These are phyloP conservation scores for Calocera cornea DNA, from an alignment of 768 basidiomycete genomes.

Conservation along the genomic window DNA sequence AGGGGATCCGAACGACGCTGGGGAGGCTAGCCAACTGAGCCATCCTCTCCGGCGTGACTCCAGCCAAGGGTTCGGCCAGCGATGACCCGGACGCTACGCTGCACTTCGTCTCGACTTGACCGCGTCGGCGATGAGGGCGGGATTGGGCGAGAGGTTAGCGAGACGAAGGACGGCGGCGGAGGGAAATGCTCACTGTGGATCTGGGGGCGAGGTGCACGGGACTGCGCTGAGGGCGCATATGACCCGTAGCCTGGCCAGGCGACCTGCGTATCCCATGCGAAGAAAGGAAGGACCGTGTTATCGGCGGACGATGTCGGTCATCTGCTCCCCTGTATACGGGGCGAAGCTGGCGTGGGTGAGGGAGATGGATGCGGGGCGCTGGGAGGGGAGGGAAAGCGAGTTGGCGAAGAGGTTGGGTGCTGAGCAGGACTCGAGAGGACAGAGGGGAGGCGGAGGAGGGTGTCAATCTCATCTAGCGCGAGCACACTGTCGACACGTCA, in stretches of 20 bases:
- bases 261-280: too few species aligned
- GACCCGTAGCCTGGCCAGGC: neutral
- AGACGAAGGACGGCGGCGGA: neutral
- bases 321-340: conserved; percentile 60
- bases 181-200: neutral
- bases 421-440: conserved; percentile 42
- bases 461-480: conserved; percentile 78
- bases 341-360: conserved; percentile 33
- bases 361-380: conserved; percentile 20
- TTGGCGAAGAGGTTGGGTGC: conserved; percentile 57
- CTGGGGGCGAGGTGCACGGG: neutral
- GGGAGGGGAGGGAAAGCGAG: conserved; percentile 64
- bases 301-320: conserved; percentile 49
- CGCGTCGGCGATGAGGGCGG: neutral
- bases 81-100: neutral
- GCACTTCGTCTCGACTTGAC: neutral
- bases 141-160: neutral
- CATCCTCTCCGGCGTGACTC: neutral
- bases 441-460: conserved; percentile 46
- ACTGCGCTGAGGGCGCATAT: neutral
- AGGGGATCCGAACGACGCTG: neutral
- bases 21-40: neutral
- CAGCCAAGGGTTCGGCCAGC: neutral
- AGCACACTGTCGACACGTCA: conserved; percentile 30
- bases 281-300: too few species aligned